A percentile compares a stretch with the other conserved stretches of the same genome.
These are phyloP conservation scores for Nothophytophthora sp. DNA, from an alignment of 352 stramenopile genomes.

Conservation along the genomic window DNA sequence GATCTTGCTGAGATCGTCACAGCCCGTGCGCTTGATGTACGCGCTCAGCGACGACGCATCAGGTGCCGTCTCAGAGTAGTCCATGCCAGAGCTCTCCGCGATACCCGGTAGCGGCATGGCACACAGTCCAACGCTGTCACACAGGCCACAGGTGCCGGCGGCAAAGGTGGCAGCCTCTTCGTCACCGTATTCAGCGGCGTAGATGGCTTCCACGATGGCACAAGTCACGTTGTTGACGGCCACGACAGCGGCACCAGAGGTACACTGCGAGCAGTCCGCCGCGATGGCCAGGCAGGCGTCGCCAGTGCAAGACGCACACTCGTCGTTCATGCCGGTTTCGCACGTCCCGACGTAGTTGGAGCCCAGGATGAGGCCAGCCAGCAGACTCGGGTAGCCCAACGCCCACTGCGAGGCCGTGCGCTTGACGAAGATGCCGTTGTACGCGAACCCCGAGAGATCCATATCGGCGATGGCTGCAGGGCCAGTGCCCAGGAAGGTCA, in stretches of 20 bases:
- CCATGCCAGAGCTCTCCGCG: constrained; percentile 54
- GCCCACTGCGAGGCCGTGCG: constrained; percentile 66
- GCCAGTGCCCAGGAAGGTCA: constrained; percentile 37
- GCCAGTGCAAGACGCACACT: constrained; percentile 45
- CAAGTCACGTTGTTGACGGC: constrained; percentile 48
- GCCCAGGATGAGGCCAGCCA: constrained; percentile 58
- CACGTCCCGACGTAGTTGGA: constrained; percentile 56
- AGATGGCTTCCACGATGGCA: constrained; percentile 39
- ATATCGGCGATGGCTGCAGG: constrained; percentile 38
- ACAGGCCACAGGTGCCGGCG: constrained; percentile 44
- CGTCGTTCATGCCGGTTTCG: constrained; percentile 33
- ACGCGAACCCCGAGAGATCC: constrained; percentile 61
- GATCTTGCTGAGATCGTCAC: constrained; percentile 57
- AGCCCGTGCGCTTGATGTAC: constrained; percentile 70
- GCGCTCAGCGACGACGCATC: constrained; percentile 29
- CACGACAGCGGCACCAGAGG: constrained; percentile 34
- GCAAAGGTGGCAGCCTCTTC: constrained; percentile 38
- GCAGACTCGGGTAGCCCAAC: constrained; percentile 68
- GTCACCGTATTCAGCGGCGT: constrained; percentile 39
- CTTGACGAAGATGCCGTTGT: constrained; percentile 72
- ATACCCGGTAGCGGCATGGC: constrained; percentile 59
- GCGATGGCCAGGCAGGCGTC: constrained; percentile 37
- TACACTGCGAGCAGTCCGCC: constrained; percentile 40
- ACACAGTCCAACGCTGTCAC: constrained; percentile 49
- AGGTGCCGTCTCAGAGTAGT: constrained; percentile 47